Percentiles rank a stretch among this genome's conserved stretches.
phyloP scores from a whole-genome alignment of 139 green algal species.

The Coccomyxa sp. region DNA sequence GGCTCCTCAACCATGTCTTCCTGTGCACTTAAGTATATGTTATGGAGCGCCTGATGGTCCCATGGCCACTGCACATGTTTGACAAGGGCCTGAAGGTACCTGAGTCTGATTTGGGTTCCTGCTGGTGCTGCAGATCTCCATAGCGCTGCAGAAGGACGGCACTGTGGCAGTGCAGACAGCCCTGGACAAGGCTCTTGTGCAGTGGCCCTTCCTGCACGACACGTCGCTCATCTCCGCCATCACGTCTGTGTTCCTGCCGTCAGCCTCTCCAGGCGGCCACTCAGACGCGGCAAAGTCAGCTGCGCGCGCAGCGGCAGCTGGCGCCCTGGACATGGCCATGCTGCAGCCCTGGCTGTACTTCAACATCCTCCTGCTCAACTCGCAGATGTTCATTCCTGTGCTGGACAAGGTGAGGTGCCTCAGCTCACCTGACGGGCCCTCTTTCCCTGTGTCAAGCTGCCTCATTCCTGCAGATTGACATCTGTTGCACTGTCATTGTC shows the following conservation, averaged over 20 bases:
- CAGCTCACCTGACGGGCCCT: no score
- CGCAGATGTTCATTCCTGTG: conserved; percentile 49
- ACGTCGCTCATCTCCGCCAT: conserved; percentile 54
- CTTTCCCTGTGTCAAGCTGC: background rate
- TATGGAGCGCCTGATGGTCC: no score
- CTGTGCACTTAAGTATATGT: no score
- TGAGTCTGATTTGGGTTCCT: no score
- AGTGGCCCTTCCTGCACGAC: conserved; percentile 79
- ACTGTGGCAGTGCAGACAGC: conserved; percentile 58
- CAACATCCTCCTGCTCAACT: conserved; percentile 66
- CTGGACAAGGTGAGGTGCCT: conserved; percentile 17
- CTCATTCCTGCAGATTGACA: background rate
- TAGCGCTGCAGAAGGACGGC: conserved; percentile 45
- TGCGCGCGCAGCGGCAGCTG: conserved; percentile 2
- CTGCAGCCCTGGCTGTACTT: conserved; percentile 69
- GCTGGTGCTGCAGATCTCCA: conserved; percentile 23
- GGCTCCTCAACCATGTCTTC: background rate
- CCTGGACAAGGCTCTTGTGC: conserved; percentile 44
- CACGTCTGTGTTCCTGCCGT: conserved; percentile 55
- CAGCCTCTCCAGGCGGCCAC: background rate
- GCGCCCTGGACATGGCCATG: background rate
- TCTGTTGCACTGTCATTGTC: background rate
- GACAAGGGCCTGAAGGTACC: no score
- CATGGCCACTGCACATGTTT: no score
- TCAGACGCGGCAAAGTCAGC: background rate